phyloP scores from a whole-genome alignment of 225 moss, liverwort and hornwort genomes.

The Physcomitrium patens region DNA sequence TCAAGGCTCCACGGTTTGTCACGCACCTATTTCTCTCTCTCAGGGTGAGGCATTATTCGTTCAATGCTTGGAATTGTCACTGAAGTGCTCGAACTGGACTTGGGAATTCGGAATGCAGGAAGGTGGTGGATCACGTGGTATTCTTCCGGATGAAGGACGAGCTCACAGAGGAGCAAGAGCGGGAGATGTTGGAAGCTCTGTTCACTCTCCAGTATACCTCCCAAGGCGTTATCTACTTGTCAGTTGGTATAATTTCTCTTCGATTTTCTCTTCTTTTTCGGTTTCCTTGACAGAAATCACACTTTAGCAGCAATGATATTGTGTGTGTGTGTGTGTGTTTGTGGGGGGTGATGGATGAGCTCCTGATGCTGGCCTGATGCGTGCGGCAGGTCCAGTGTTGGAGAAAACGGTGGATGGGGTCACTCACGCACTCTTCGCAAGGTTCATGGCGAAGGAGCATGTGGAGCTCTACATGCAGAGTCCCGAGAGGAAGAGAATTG shows the following conservation, averaged over 20 bases:
- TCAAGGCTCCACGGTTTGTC: too few relatives aligned
- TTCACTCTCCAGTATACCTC: constrained; percentile 85
- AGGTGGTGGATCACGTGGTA: constrained; percentile 81
- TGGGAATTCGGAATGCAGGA: constrained; percentile 59
- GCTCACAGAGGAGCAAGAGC: constrained; percentile 79
- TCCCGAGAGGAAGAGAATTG: constrained; percentile 56
- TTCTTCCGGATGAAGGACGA: constrained; percentile 85
- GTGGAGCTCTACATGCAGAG: constrained; percentile 67
- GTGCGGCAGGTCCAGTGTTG: constrained; percentile 61
- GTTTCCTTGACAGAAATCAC: neutral
- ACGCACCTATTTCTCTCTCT: too few relatives aligned
- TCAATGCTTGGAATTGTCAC: too few relatives aligned
- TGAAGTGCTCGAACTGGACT: neutral
- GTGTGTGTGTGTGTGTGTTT: constrained; percentile 4
- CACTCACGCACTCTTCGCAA: constrained; percentile 85
- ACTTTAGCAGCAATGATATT: neutral
- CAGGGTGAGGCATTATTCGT: too few relatives aligned
- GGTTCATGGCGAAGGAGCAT: constrained; percentile 71
- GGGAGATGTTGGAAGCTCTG: constrained; percentile 81
- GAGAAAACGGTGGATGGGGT: constrained; percentile 73
- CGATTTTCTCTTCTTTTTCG: neutral
- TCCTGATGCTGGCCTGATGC: constrained; percentile 16
- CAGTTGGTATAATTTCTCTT: constrained; percentile 31
- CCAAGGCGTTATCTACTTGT: constrained; percentile 70
- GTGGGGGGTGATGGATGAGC: neutral